Conservation (phyloP, 805 yeast species). For the Candida pseudoglaebosa region DNA sequence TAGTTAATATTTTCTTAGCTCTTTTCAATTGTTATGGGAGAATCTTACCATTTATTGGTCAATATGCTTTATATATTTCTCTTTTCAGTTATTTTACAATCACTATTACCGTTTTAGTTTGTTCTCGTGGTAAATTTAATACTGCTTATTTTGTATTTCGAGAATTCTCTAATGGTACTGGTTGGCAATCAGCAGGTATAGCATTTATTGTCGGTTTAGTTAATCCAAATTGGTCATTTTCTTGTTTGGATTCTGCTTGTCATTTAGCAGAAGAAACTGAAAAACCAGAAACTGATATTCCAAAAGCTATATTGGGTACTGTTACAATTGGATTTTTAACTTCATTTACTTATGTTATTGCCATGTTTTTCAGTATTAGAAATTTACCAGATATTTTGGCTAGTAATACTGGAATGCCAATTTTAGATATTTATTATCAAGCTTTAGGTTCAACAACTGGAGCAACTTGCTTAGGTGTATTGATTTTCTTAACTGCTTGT, state of each 20-base stretch:
- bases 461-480: slow-evolving; percentile 32
- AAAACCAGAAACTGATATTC: slow-evolving; percentile 35
- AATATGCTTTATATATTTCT: slow-evolving; percentile 31
- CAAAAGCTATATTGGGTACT: slow-evolving; percentile 37
- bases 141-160: slow-evolving; percentile 22
- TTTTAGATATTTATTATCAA: slow-evolving; percentile 38
- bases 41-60: slow-evolving; percentile 31
- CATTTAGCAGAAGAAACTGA: slow-evolving; percentile 41
- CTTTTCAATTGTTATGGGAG: slow-evolving; percentile 36
- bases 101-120: slow-evolving; percentile 35
- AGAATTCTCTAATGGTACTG: slow-evolving; percentile 19
- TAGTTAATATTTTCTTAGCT: slow-evolving; percentile 28
- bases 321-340: slow-evolving; percentile 39
- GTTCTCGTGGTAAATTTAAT: slow-evolving; percentile 32
- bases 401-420: slow-evolving; percentile 35
- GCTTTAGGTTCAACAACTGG: slow-evolving; percentile 32
- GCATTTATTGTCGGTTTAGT: slow-evolving; percentile 37
- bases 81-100: slow-evolving; percentile 31
- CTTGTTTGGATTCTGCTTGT: slow-evolving; percentile 39
- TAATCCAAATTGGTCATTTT: slow-evolving; percentile 36
- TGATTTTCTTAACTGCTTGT: slow-evolving; percentile 31
- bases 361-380: slow-evolving; percentile 37
- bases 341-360: slow-evolving; percentile 34
- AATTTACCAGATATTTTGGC: slow-evolving; percentile 27
- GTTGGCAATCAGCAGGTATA: slow-evolving; percentile 30